Base-by-base conservation (phyloP, 352 stramenopile species). In the Thalassiosira tumida region DNA sequence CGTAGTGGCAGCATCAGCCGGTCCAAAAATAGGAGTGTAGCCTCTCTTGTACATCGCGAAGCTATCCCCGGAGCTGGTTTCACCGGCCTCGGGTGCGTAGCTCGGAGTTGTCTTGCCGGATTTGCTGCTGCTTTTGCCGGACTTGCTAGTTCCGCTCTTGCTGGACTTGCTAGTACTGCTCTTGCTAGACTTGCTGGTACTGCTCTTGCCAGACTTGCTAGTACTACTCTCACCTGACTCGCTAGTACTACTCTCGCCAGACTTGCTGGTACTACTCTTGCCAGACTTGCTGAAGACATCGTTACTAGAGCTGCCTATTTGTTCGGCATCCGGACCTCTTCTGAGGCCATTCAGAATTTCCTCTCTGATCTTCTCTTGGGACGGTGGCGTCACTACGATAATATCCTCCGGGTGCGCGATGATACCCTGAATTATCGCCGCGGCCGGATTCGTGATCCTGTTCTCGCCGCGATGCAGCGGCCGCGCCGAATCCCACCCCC, bases 341-440 rank as follows among this genome's bases (percentile, higher is more conserved):
- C 33, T 35, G 33, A 47, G n/a, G n/a, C n/a, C n/a, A n/a, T n/a
- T n/a, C n/a, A n/a, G n/a, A n/a, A n/a, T n/a, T n/a, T n/a, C n/a
- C n/a, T n/a, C n/a, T n/a, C n/a, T n/a, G n/a, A n/a, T n/a, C n/a
- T n/a, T 5, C 5, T 54, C 47, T 21, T 54, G 47, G 47, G 47
- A 17, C 47, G 47, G 17, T 54, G 17, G 7, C 7, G 13, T 50
- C 67, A 47, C 31, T 24, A 31, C 33, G n/a, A n/a, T n/a, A 43
- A 77, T 54, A 43, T 77, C 35, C 7, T 6, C 35, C 6, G 69
- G 69, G 47, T 77, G 69, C 37, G 69, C 5, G 13, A 77, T 77
- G 2, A 77, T 59, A 10, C 17, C 69, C 35, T 77, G 35, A n/a
- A 77, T 77, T 26, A 77, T 59, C 33, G 43, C 33, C 69, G 51